phyloP scores from a whole-genome alignment of 2,329 filamentous ascomycete species.

The Alternaria tenuissima region DNA sequence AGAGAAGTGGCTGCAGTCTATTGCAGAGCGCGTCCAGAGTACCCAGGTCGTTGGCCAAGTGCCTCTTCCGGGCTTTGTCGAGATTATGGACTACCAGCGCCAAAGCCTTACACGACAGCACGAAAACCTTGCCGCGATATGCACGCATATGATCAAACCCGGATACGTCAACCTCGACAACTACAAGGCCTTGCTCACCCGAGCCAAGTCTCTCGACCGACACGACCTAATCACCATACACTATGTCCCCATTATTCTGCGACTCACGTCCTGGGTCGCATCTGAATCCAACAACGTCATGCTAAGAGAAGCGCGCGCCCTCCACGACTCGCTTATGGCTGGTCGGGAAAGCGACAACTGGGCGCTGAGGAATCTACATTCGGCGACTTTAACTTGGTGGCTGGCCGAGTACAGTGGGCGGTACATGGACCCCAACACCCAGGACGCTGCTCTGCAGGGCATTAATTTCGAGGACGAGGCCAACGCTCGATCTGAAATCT shows the following conservation, averaged over 20 bases:
- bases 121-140: slow-evolving; percentile 82
- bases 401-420: slow-evolving; percentile 91
- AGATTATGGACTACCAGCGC: slow-evolving; percentile 82
- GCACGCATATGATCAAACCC: slow-evolving; percentile 79
- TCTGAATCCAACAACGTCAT: slow-evolving; percentile 72
- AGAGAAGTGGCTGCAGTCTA: slow-evolving; percentile 76
- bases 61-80: slow-evolving; percentile 70
- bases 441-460: slow-evolving; percentile 58
- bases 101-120: slow-evolving; percentile 87
- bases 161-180: slow-evolving; percentile 75
- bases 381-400: slow-evolving; percentile 85
- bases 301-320: slow-evolving; percentile 71
- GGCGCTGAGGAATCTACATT: slow-evolving; percentile 77
- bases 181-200: slow-evolving; percentile 74
- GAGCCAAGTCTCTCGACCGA: slow-evolving; percentile 74
- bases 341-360: slow-evolving; percentile 73
- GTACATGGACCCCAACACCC: slow-evolving; percentile 76
- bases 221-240: slow-evolving; percentile 81
- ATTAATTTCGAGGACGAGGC: slow-evolving; percentile 74
- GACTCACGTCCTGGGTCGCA: slow-evolving; percentile 80
- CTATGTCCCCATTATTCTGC: slow-evolving; percentile 79
- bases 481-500: slow-evolving; percentile 73
- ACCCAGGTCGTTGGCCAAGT: slow-evolving; percentile 76
- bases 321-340: slow-evolving; percentile 74
- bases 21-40: slow-evolving; percentile 79